Evolutionary conservation across 164 flowering plant genomes (phyloP).

Genomic region (Vitis labrusca): DNA sequence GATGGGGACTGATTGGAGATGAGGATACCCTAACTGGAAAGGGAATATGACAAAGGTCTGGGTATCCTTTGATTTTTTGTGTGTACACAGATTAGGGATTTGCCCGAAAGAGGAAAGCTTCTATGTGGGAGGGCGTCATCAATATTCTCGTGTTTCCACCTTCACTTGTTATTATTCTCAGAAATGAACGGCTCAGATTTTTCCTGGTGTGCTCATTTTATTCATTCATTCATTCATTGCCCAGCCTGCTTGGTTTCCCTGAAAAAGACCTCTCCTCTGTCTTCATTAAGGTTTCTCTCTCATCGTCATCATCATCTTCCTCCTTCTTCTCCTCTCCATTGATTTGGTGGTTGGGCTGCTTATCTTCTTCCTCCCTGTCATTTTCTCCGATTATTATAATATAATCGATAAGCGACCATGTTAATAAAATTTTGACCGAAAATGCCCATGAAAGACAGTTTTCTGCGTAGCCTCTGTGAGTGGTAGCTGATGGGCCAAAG

Average conservation of each 20-base stretch:
- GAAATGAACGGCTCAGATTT: conserved; percentile 18
- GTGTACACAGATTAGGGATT: neutral
- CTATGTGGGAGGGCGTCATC: neutral
- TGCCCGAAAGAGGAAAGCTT: conserved; percentile 22
- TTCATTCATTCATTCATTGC: neutral
- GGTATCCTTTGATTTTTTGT: neutral
- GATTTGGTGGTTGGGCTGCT: conserved; percentile 1
- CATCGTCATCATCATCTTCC: conserved; percentile 2
- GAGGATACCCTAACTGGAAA: neutral
- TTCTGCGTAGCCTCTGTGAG: neutral
- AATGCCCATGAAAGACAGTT: neutral
- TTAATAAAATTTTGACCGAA: neutral
- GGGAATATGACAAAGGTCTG: neutral
- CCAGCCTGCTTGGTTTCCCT: conserved; percentile 2
- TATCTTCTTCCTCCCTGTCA: too few relatives aligned
- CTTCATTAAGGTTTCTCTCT: conserved; percentile 33
- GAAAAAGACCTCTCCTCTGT: conserved; percentile 14
- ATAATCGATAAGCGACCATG: too few relatives aligned
- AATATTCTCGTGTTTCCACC: neutral
- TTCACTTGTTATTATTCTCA: neutral
- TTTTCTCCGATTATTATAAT: too few relatives aligned
- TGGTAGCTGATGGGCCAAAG: neutral
- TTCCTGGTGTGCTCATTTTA: neutral
- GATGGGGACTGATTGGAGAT: too few relatives aligned
- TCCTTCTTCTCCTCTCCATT: conserved; percentile 5